Percentiles rank a stretch among this genome's conserved stretches.
Conservation (phyloP, 148 eudicot genomes). For the Spergularia marina region DNA sequence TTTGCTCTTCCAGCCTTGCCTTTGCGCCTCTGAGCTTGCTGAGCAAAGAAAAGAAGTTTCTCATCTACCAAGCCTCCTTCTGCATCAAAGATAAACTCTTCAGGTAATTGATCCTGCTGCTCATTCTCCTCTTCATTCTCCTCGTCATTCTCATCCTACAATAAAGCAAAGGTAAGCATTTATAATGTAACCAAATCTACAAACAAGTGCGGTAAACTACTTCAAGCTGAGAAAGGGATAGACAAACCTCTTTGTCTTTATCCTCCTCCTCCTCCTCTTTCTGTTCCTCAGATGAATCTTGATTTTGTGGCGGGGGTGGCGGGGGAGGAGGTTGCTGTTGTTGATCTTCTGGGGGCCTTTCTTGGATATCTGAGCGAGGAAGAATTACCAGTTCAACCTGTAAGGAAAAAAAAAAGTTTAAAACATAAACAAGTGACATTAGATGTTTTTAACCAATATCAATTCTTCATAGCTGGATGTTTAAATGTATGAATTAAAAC, state of each 20-base stretch:
- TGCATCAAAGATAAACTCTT: slow-evolving; percentile 96
- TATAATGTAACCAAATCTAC: background rate
- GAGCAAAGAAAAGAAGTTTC: slow-evolving; percentile 99
- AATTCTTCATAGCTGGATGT: background rate
- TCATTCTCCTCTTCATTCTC: slow-evolving; percentile 79
- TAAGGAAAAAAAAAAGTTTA: slow-evolving; percentile 24
- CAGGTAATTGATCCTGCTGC: slow-evolving; percentile 89
- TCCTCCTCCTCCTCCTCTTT: slow-evolving; percentile 44
- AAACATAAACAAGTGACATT: background rate
- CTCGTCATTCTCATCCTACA: slow-evolving; percentile 73
- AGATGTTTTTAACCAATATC: background rate
- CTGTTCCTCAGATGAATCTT: slow-evolving; percentile 76
- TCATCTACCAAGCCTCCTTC: slow-evolving; percentile 98
- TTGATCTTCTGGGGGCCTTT: slow-evolving; percentile 78
- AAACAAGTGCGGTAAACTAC: slow-evolving; percentile 2
- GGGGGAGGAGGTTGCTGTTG: slow-evolving; percentile 95
- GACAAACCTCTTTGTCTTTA: slow-evolving; percentile 65
- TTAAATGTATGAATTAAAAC: background rate
- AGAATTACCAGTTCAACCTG: slow-evolving; percentile 98
- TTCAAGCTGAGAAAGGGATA: background rate
- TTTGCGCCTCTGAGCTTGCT: slow-evolving; percentile 90
- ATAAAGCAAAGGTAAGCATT: slow-evolving; percentile 16
- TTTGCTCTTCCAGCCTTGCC: slow-evolving; percentile 99
- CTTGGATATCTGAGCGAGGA: slow-evolving; percentile 81
- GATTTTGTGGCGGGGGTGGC: slow-evolving; percentile 94